phyloP scores from a whole-genome alignment of 345 rosid genomes.

The Lepidium aucheri region DNA sequence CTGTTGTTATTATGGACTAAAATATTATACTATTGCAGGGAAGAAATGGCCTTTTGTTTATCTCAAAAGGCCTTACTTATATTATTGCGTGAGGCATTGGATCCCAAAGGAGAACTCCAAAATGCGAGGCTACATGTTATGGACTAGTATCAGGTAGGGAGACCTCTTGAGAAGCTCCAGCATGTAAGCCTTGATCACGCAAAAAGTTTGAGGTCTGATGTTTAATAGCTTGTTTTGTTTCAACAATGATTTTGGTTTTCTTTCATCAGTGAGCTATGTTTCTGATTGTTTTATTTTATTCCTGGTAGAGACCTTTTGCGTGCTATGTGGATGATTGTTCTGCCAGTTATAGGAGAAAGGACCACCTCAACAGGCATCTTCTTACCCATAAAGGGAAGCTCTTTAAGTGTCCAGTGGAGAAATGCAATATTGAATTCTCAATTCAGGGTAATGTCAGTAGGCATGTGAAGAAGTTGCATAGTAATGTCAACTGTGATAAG shows the following conservation, averaged over 20 bases:
- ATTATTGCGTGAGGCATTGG: conserved; percentile 93
- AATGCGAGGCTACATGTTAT: conserved; percentile 80
- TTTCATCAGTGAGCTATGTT: neutral
- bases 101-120: conserved; percentile 98
- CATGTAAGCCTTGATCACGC: conserved; percentile 92
- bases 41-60: neutral
- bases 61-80: conserved; percentile 3
- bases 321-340: conserved; percentile 63
- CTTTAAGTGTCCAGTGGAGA: conserved; percentile 57
- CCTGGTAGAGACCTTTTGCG: conserved; percentile 55
- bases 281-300: neutral
- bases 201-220: conserved; percentile 10
- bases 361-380: conserved; percentile 79
- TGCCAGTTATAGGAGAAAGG: conserved; percentile 77
- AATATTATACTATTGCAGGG: conserved; percentile 41
- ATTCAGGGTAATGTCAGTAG: conserved; percentile 49
- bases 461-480: conserved; percentile 53
- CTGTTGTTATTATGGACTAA: neutral
- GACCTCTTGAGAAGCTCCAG: conserved; percentile 99
- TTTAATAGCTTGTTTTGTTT: neutral
- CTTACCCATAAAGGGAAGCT: conserved; percentile 65
- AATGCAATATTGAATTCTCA: conserved; percentile 43
- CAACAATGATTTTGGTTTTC: neutral
- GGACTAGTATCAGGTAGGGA: conserved; percentile 99
- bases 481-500: neutral